Percentiles rank a stretch among this genome's conserved stretches.
phyloP scores from a whole-genome alignment of 179 eudicot species.

The Patellifolia procumbens region DNA sequence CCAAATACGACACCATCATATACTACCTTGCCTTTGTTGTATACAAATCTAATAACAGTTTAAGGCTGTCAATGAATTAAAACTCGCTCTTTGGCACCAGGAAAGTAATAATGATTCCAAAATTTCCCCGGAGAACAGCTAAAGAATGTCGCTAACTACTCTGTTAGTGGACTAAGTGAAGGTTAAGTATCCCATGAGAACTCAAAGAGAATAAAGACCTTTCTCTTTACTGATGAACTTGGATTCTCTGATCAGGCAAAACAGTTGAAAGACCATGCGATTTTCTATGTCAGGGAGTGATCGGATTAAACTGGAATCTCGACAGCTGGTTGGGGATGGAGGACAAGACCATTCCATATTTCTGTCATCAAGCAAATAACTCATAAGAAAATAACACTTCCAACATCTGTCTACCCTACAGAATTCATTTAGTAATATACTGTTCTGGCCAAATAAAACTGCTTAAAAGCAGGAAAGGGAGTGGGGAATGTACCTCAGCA shows the following conservation, averaged over 20 bases:
- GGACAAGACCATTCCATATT: constrained; percentile 38
- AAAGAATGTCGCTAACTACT: neutral
- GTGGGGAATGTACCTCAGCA: neutral
- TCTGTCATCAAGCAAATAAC: constrained; percentile 31
- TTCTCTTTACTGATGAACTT: neutral
- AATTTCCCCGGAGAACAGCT: neutral
- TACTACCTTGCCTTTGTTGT: constrained; percentile 2
- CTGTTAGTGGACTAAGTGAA: neutral
- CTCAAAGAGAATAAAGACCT: neutral
- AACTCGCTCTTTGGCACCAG: neutral
- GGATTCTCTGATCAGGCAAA: neutral
- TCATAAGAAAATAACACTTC: neutral
- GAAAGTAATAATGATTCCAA: neutral
- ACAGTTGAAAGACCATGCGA: constrained; percentile 7
- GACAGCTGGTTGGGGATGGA: constrained; percentile 42
- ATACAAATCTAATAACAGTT: constrained; percentile 18
- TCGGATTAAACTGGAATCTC: constrained; percentile 36
- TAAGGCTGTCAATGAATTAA: constrained; percentile 11
- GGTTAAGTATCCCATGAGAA: constrained; percentile 9
- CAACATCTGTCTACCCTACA: neutral
- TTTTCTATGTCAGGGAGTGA: constrained; percentile 26
- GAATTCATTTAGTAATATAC: neutral
- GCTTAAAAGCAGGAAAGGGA: neutral
- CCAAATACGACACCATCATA: too few relatives aligned
- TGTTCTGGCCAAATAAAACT: too few relatives aligned